Percentiles rank a stretch among this genome's conserved stretches.
These are phyloP conservation scores for Leccinum ponderosum DNA, from an alignment of 1,284 basidiomycete genomes.

Conservation along the genomic window DNA sequence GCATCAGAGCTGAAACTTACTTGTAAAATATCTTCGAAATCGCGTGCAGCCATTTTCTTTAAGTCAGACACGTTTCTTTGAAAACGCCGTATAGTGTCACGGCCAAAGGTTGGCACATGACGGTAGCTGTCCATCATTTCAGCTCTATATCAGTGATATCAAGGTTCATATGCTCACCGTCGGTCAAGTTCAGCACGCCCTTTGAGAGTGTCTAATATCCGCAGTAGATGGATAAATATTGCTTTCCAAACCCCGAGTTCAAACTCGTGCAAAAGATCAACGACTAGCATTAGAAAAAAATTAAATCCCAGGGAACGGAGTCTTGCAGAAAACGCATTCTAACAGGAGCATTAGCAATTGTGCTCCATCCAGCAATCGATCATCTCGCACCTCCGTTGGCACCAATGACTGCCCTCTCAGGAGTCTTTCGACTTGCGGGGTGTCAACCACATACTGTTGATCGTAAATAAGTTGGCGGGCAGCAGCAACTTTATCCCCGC, in stretches of 20 bases:
- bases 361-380: neutral
- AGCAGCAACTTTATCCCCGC: no score
- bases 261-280: neutral
- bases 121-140: neutral
- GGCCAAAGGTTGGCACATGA: neutral
- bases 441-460: no score
- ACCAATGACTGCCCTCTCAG: neutral
- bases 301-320: neutral
- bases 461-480: no score
- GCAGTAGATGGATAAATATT: neutral
- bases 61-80: neutral
- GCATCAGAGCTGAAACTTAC: neutral
- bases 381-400: neutral
- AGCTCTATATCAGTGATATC: no score
- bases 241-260: neutral
- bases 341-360: neutral
- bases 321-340: neutral
- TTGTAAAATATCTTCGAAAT: neutral
- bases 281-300: neutral
- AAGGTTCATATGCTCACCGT: neutral
- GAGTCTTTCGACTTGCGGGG: neutral
- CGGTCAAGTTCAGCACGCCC: neutral
- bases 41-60: neutral
- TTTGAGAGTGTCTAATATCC: neutral
- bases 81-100: neutral